Conservation (phyloP, 2,329 filamentous ascomycete species). For the Alternaria angustiovoidea region DNA sequence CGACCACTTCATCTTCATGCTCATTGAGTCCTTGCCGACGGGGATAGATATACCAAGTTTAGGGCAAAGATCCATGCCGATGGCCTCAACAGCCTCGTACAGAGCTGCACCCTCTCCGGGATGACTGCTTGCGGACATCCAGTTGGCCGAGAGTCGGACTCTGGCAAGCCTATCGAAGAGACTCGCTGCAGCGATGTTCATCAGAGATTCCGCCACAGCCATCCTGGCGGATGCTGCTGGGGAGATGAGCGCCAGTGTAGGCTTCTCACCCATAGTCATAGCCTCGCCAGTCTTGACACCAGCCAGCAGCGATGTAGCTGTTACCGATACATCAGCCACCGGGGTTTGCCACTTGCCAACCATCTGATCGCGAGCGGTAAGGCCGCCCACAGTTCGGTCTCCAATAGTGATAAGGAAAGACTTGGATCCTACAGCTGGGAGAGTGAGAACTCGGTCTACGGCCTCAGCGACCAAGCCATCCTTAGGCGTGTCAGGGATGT, state of each 20-base stretch:
- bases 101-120: slow-evolving; percentile 90
- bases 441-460: slow-evolving; percentile 78
- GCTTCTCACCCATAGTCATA: slow-evolving; percentile 98
- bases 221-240: slow-evolving; percentile 91
- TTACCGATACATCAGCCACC: slow-evolving; percentile 93
- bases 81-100: slow-evolving; percentile 92
- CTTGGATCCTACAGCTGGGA: slow-evolving; percentile 95
- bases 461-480: slow-evolving; percentile 71
- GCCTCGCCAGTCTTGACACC: slow-evolving; percentile 85
- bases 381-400: slow-evolving; percentile 88
- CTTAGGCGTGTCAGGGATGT: slow-evolving; percentile 66
- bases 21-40: slow-evolving; percentile 97
- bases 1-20: slow-evolving; percentile 96
- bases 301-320: slow-evolving; percentile 77
- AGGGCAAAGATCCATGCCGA: slow-evolving; percentile 91
- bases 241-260: slow-evolving; percentile 86
- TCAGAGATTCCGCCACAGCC: slow-evolving; percentile 91
- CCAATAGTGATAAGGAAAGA: slow-evolving; percentile 97
- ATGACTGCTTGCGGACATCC: slow-evolving; percentile 97
- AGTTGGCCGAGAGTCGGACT: slow-evolving; percentile 92
- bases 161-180: slow-evolving; percentile 76
- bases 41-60: slow-evolving; percentile 91
- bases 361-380: slow-evolving; percentile 91
- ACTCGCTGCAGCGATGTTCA: slow-evolving; percentile 88
- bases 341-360: slow-evolving; percentile 96